These are phyloP conservation scores for Oidium heveae DNA, from an alignment of 2,329 filamentous ascomycete genomes.

Conservation along the genomic window DNA sequence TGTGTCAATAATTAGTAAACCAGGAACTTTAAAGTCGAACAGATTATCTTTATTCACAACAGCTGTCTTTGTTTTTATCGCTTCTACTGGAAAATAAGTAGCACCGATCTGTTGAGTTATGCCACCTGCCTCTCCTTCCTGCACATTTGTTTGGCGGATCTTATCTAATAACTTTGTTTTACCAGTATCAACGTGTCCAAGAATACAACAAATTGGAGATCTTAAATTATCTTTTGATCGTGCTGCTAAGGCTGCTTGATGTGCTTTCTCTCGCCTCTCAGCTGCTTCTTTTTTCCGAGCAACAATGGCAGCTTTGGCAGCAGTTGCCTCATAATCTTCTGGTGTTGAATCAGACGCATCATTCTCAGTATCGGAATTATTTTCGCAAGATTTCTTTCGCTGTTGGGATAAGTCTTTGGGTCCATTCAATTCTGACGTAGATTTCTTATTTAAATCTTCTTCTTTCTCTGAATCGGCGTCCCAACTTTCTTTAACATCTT, in stretches of 20 bases:
- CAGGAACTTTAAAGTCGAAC: constrained; percentile 94
- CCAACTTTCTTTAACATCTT: constrained; percentile 82
- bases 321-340: constrained; percentile 51
- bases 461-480: constrained; percentile 62
- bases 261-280: constrained; percentile 66
- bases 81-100: constrained; percentile 93
- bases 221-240: constrained; percentile 84
- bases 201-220: constrained; percentile 97
- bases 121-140: constrained; percentile 96
- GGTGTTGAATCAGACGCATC: constrained; percentile 23
- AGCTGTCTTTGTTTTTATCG: constrained; percentile 71
- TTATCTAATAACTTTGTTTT: constrained; percentile 99
- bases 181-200: constrained; percentile 98
- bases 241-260: constrained; percentile 75
- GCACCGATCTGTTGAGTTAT: constrained; percentile 99
- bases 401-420: neutral
- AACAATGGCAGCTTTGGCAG: constrained; percentile 44
- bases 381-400: constrained; percentile 24
- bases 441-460: constrained; percentile 13
- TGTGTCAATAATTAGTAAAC: constrained; percentile 89
- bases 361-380: constrained; percentile 33
- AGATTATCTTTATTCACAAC: constrained; percentile 77
- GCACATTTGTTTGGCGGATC: constrained; percentile 92
- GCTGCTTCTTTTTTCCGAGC: constrained; percentile 72
- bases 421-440: no score